Base-by-base conservation (phyloP, 2,329 filamentous ascomycete genomes). In the Ramichloridium luteum region DNA sequence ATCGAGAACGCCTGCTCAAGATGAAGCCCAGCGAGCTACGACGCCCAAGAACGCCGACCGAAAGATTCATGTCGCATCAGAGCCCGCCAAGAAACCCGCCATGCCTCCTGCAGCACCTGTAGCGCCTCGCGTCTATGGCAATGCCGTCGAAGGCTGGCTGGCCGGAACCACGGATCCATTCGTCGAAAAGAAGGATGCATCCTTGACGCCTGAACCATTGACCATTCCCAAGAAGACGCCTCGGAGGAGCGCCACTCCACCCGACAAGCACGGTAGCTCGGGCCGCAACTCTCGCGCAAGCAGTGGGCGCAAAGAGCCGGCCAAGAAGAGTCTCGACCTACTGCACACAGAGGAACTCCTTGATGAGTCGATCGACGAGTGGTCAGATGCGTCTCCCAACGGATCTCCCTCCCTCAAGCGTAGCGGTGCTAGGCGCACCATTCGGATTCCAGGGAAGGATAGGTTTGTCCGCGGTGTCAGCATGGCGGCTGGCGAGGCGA, bases 141-240 rank as follows among this genome's bases (percentile, higher is more conserved):
- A 47, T 31, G 70, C 70, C 28, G 67, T 78, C 15, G 69, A 77
- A 51, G 68, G 71, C 29, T 78, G 74, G 74, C 61, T 78, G 4
- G 65, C 64, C 49, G 40, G 35, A 12, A 53, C 46, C 31, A 38
- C 53, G 12, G 43, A 55, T 43, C 53, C 53, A 6, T 54, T 55
- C 38, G 40, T 57, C 30, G 60, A 60, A 20, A 53, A 55, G 3
- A 53, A 53, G 15, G 49, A 50, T 9, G 49, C 51, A 17, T 47
- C 45, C 3, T 31, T 49, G 9, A 44, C 48, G 6, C 51, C 52
- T 3, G 46, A 52, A 16, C 49, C 51, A 9, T 39, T 54, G 9
- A 32, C 42, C 13, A 39, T 47, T 6, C 31, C 39, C 10, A 44
- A 41, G 16, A 43, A 42, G 32, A 47, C 45, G 27, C 29, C 39